Base-by-base conservation (phyloP, 2,329 filamentous ascomycete species). In the Stagonosporopsis vannaccii region DNA sequence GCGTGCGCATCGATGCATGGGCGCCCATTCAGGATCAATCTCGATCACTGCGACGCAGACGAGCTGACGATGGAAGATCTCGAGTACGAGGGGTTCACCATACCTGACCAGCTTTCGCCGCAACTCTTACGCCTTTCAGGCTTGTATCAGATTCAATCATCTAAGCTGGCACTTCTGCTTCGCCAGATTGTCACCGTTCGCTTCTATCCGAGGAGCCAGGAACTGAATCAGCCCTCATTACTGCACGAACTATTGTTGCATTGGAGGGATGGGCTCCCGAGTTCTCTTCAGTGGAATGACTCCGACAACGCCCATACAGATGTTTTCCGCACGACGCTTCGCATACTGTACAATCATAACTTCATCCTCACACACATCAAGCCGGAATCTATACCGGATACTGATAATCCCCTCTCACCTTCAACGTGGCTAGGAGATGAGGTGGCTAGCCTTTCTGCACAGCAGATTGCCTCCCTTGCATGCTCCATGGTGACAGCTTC, bases 401-500 rank as follows among this genome's bases (percentile, higher is more conserved):
- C 25, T 17, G 25, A 11, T 13, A 49, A 45, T n/a, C 45, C 45
- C 3, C 33, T 35, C 1, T 49, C 51, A 20, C 51, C 45, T 9
- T 55, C 51, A n/a, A 33, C 45, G 4, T 55, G 51, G 51, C 25
- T 55, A 2, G 51, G 51, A 17, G 45, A 55, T n/a, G 45, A 55
- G 32, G 22, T 55, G 11, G 45, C 40, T 1, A 49, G 51, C n/a
- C 20, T 49, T 4, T 55, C 51, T 5, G 51, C 51, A 11, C 45
- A 55, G 26, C 51, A 49, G 26, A 55, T 44, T 11, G 39, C 51
- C 13, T 44, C 51, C 13, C 30, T 55, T 22, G 51, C 45, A 17
- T 55, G 51, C 28, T 37, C 45, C 32, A 55, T 55, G 45, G 45
- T 55, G 6, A 55, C 51, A 8, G n/a, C 32, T 1, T 55, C 45